Conservation (phyloP, 2,329 filamentous ascomycete genomes). For the Fusarium domesticum region DNA sequence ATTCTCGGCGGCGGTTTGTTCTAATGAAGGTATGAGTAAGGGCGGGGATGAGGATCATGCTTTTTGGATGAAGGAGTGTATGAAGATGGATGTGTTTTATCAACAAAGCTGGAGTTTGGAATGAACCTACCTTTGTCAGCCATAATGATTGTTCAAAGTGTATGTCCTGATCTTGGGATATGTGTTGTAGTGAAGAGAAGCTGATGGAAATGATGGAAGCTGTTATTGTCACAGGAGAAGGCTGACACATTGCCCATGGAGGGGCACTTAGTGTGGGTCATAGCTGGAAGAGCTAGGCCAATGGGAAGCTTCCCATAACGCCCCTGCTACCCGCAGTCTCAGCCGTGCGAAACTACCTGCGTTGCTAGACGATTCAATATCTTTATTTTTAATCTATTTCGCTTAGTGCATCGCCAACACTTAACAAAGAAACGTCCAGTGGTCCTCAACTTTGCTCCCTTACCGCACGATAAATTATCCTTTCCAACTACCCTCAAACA, state of each 20-base stretch:
- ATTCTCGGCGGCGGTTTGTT: constrained; percentile 54
- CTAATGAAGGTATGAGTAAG: constrained; percentile 30
- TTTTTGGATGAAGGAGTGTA: constrained; percentile 5
- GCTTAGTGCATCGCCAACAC: neutral
- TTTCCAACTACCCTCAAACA: too few species aligned
- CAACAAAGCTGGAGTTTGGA: neutral
- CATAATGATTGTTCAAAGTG: constrained; percentile 31
- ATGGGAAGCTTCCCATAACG: constrained; percentile 11
- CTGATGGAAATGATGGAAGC: constrained; percentile 21
- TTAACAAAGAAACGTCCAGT: neutral
- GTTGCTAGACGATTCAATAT: too few species aligned
- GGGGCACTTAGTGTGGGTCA: constrained; percentile 17
- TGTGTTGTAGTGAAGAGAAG: constrained; percentile 3
- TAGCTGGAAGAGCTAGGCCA: constrained; percentile 11
- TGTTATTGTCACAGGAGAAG: constrained; percentile 25
- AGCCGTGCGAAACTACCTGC: constrained; percentile 27
- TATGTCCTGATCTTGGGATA: too few species aligned
- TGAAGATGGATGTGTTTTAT: neutral
- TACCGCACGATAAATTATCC: too few species aligned
- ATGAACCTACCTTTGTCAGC: constrained; percentile 40
- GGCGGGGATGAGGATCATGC: constrained; percentile 7
- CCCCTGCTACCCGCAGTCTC: constrained; percentile 15
- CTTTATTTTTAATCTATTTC: too few species aligned
- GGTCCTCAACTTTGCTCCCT: too few species aligned
- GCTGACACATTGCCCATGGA: constrained; percentile 28